Percentiles rank a stretch among this genome's conserved stretches.
Conservation (phyloP, 1,139 yeast species). For the Protomyces inundatus region DNA sequence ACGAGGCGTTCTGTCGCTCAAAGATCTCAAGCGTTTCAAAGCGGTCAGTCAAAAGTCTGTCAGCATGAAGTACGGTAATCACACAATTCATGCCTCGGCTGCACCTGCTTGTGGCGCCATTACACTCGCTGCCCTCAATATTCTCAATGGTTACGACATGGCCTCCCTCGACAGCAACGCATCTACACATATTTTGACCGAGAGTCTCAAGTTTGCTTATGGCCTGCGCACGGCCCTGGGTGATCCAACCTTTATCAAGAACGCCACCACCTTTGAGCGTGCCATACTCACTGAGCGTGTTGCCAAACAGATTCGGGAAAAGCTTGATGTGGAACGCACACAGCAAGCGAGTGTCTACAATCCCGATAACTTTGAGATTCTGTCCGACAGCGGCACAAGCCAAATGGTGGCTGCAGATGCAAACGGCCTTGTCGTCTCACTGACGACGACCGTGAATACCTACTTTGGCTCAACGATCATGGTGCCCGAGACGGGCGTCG, state of each 20-base stretch:
- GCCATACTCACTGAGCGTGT: constrained; percentile 48
- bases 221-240: constrained; percentile 79
- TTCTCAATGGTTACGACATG: constrained; percentile 45
- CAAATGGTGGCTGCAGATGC: constrained; percentile 27
- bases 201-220: constrained; percentile 82
- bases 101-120: constrained; percentile 86
- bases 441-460: constrained; percentile 88
- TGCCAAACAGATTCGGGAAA: constrained; percentile 48
- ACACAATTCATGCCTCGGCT: constrained; percentile 57
- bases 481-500: constrained; percentile 74
- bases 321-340: constrained; percentile 41
- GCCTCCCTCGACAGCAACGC: constrained; percentile 39
- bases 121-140: constrained; percentile 63
- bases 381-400: constrained; percentile 26
- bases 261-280: constrained; percentile 36
- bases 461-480: constrained; percentile 76
- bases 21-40: constrained; percentile 61
- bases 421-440: constrained; percentile 62
- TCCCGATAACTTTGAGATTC: constrained; percentile 43
- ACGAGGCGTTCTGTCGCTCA: constrained; percentile 57
- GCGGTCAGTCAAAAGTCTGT: constrained; percentile 57
- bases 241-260: constrained; percentile 42
- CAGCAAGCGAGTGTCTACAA: constrained; percentile 63
- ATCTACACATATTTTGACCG: constrained; percentile 53
- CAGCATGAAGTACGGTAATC: constrained; percentile 43